These are phyloP conservation scores for Pichia sp. DNA, from an alignment of 1,139 yeast species.

Conservation along the genomic window DNA sequence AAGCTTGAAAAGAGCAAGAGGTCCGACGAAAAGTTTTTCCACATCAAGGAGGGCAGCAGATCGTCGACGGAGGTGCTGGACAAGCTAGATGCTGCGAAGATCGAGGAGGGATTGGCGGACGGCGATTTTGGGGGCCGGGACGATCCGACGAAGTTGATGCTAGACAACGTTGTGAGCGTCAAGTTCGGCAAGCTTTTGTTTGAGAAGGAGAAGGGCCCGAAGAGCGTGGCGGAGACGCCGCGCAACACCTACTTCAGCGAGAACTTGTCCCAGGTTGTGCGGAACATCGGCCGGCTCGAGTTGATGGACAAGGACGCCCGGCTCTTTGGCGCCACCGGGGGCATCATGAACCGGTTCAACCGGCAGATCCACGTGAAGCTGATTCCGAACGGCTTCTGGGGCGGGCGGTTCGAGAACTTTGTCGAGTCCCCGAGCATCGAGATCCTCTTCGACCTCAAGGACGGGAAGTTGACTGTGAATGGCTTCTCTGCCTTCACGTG, in stretches of 20 bases:
- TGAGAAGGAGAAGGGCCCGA: constrained; percentile 9
- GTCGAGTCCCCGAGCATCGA: constrained; percentile 46
- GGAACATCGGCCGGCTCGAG: constrained; percentile 37
- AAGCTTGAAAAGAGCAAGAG: background rate
- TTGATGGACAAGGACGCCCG: constrained; percentile 28
- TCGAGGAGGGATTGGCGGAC: constrained; percentile 9
- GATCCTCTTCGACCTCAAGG: constrained; percentile 42
- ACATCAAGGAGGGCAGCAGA: background rate
- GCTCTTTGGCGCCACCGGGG: constrained; percentile 30
- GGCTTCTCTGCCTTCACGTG: constrained; percentile 23
- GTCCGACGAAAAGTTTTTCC: constrained; percentile 9
- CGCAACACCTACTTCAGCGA: constrained; percentile 35
- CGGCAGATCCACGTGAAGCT: constrained; percentile 43
- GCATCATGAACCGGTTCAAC: constrained; percentile 37
- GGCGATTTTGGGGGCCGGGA: background rate
- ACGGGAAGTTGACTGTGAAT: constrained; percentile 28
- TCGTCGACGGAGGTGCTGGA: no score
- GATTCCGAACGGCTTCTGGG: constrained; percentile 41
- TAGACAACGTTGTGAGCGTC: constrained; percentile 24
- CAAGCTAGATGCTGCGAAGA: background rate
- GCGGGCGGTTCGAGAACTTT: constrained; percentile 20
- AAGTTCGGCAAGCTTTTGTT: constrained; percentile 28
- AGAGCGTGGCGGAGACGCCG: background rate
- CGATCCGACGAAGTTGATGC: constrained; percentile 10
- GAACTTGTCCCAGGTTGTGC: constrained; percentile 40